A percentile compares a stretch with the other conserved stretches of the same genome.
Evolutionary conservation across 75 land plant genomes (phyloP).

Genomic region (Ceratopteris richardii): DNA sequence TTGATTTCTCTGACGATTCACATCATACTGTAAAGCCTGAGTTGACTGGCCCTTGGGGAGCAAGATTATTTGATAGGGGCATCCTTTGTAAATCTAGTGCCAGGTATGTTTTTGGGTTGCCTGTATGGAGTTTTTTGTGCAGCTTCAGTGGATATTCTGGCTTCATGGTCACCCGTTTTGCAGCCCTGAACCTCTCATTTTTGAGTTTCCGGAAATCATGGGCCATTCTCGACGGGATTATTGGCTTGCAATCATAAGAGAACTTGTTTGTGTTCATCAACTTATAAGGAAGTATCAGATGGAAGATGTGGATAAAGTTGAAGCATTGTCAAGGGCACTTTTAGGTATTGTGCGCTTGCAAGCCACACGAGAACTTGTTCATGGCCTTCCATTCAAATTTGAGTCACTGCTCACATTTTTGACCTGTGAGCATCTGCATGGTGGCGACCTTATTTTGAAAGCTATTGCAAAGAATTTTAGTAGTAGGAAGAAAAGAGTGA

Average conservation of each 20-base stretch:
- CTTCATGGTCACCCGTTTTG: conserved; percentile 2
- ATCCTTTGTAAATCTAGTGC: conserved; percentile 71
- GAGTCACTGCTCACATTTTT: conserved; percentile 73
- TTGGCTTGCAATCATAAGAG: conserved; percentile 79
- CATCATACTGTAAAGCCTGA: conserved; percentile 86
- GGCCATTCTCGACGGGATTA: conserved; percentile 96
- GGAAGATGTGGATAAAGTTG: conserved; percentile 46
- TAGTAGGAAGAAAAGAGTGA: conserved; percentile 9
- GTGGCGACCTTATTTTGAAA: conserved; percentile 84
- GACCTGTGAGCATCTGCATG: conserved; percentile 75
- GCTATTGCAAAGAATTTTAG: conserved; percentile 44
- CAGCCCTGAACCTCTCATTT: conserved; percentile 82
- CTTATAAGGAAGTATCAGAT: conserved; percentile 63
- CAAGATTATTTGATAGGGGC: conserved; percentile 96
- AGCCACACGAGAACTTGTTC: conserved; percentile 56
- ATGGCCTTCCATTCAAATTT: conserved; percentile 24
- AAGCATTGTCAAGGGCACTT: conserved; percentile 76
- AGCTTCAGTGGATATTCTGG: not conserved
- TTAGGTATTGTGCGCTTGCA: conserved; percentile 81
- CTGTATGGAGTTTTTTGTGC: not conserved
- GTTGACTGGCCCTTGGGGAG: conserved; percentile 96
- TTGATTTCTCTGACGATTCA: conserved; percentile 73
- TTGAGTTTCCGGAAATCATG: conserved; percentile 96
- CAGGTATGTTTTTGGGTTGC: conserved; percentile 35
- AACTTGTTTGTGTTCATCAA: conserved; percentile 65